Evolutionary conservation across 768 basidiomycete genomes (phyloP).

Genomic region (Leucosporidium yakuticum): DNA sequence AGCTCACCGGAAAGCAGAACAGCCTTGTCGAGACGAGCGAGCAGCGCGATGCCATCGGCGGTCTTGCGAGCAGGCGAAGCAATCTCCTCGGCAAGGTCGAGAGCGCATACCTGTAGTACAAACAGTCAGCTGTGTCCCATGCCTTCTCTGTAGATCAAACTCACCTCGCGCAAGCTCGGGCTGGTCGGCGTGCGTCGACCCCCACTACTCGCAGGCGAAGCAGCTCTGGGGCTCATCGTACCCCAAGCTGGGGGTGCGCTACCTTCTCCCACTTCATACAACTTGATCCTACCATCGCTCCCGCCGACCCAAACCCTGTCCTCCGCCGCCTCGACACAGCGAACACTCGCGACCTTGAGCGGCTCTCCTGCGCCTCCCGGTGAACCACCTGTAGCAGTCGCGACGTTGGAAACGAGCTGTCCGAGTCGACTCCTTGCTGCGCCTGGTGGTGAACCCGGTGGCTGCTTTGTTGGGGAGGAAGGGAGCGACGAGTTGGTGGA

Average conservation of each 20-base stretch:
- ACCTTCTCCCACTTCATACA: slow-evolving; percentile 12
- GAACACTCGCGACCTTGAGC: not conserved
- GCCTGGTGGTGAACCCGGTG: not conserved
- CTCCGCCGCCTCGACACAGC: slow-evolving; percentile 6
- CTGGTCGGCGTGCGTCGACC: not conserved
- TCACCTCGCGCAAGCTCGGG: not conserved
- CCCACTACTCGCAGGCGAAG: not conserved
- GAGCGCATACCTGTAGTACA: not conserved
- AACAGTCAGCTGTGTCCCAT: too few relatives aligned
- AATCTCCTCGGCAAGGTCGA: slow-evolving; percentile 56
- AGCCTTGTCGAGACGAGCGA: slow-evolving; percentile 67
- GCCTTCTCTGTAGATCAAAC: not conserved
- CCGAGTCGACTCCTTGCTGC: slow-evolving; percentile 1
- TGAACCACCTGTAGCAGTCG: not conserved
- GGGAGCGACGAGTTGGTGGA: slow-evolving; percentile 9
- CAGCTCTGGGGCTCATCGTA: not conserved
- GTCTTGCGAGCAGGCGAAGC: slow-evolving; percentile 59
- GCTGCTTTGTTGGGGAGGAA: slow-evolving; percentile 26
- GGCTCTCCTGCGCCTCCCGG: slow-evolving; percentile 54
- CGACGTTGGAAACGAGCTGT: slow-evolving; percentile 12
- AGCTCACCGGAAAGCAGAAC: slow-evolving; percentile 67
- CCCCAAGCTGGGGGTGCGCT: not conserved
- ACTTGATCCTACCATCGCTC: slow-evolving; percentile 1
- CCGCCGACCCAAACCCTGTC: slow-evolving; percentile 13
- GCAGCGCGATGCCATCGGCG: slow-evolving; percentile 70